Evolutionary conservation across 495 filamentous ascomycete genomes (phyloP).

Genomic region (Aspergillus avenaceus): DNA sequence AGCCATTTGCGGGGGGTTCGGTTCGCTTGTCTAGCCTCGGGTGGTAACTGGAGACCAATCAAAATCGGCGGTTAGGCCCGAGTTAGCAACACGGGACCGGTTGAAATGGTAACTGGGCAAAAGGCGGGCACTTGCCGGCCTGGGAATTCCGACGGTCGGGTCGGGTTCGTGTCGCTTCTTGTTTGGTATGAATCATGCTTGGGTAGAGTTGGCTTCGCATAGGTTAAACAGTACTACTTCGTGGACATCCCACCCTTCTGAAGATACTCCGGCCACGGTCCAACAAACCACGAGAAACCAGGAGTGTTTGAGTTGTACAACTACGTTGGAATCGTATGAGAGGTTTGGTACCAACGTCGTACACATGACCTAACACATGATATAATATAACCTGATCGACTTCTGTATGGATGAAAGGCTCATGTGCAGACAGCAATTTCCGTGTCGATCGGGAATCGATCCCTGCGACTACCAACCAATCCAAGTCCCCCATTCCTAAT

Average conservation of each 20-base stretch:
- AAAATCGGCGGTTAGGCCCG: conserved; percentile 11
- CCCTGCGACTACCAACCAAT: conserved; percentile 13
- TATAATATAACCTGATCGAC: neutral
- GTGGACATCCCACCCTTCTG: neutral
- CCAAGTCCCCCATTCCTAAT: neutral
- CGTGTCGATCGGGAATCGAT: conserved; percentile 21
- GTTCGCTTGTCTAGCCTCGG: conserved; percentile 27
- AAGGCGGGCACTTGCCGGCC: conserved; percentile 19
- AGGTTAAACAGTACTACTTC: neutral
- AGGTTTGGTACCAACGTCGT: neutral
- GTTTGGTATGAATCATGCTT: no score
- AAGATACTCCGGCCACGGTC: neutral
- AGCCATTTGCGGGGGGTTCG: conserved; percentile 26
- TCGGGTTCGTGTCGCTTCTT: neutral
- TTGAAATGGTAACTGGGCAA: conserved; percentile 15
- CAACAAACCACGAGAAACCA: neutral
- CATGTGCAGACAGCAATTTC: neutral
- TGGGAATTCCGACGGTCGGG: conserved; percentile 9
- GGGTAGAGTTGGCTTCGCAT: no score
- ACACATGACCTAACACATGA: neutral
- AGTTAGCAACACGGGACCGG: conserved; percentile 22
- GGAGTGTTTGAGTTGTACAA: neutral
- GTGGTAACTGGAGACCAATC: conserved; percentile 31
- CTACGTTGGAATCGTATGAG: neutral
- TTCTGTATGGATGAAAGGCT: neutral